Evolutionary conservation across 768 basidiomycete genomes (phyloP), one percentile per base, ranked within the genome.

Genomic region (Mycena crocata): DNA sequence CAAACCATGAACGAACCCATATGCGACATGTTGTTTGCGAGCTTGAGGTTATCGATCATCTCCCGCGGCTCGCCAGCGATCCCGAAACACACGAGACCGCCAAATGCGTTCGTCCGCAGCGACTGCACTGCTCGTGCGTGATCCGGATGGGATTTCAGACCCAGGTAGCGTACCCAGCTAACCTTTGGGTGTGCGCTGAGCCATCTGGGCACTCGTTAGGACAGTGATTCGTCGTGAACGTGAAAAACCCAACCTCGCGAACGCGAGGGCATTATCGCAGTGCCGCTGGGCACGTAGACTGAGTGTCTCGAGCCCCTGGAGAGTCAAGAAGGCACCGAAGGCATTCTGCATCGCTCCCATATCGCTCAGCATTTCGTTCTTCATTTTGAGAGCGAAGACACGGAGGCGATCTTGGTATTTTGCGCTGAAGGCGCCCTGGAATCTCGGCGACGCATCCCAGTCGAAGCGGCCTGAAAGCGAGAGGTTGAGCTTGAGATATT

Each of bases 71-170:
- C 84, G n/a, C 89, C 91, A 71, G 88, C 89, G 66, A 93, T 76
- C 8, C 93, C 94, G 71, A 95, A 94, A 77, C 85, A 91, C 54
- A 95, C 77, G 69, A 95, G 85, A 24, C 93, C 93, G 5, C 93
- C 91, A 62, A 82, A 94, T 3, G 81, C 77, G 61, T 85, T 82
- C 1, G 79, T 75, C 6, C 90, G 82, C 55, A 93, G 78, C 34
- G 89, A 78, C 62, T 83, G 80, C 72, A 84, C 81, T 14, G 92
- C 93, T 7, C 84, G 74, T 49, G 77, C 77, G 76, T 95, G 83
- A 32, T 87, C 89, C 1, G 82, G 75, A 75, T 95, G 94, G 3
- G 74, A 78, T 55, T 78, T 74, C 1, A 94, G 84, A 6, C 94
- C 94, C 42, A 89, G 85, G 72, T 95, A 95, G 0, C 88, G 89